Percentiles rank a stretch among this genome's conserved stretches.
Evolutionary conservation across 345 rosid genomes (phyloP).

Genomic region (Gossypium rotundifolium): DNA sequence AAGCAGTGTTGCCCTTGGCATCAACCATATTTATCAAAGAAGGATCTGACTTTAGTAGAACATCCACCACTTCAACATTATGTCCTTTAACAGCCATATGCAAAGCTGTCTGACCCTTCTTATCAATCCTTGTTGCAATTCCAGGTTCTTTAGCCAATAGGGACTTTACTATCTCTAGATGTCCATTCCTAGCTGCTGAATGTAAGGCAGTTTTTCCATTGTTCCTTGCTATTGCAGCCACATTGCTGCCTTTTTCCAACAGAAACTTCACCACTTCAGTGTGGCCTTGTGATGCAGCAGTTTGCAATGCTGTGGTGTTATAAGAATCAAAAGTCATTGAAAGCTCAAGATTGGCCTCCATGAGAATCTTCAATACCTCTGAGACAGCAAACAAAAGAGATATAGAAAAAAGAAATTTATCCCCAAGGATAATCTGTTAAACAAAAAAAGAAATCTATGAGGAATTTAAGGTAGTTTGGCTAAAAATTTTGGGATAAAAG

Average conservation of each 20-base stretch:
- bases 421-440: background rate
- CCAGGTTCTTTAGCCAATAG: constrained; percentile 51
- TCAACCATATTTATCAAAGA: constrained; percentile 60
- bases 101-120: constrained; percentile 83
- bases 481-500: too few relatives aligned
- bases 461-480: too few relatives aligned
- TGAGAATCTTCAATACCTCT: constrained; percentile 61
- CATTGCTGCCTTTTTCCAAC: constrained; percentile 49
- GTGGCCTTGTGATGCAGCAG: constrained; percentile 86
- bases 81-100: constrained; percentile 97
- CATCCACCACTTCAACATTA: constrained; percentile 48
- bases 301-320: constrained; percentile 73
- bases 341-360: constrained; percentile 60
- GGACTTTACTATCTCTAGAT: constrained; percentile 62
- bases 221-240: constrained; percentile 55
- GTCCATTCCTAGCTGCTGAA: constrained; percentile 85
- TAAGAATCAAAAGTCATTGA: constrained; percentile 66
- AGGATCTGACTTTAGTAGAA: constrained; percentile 40
- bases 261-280: constrained; percentile 54
- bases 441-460: too few relatives aligned
- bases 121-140: constrained; percentile 48
- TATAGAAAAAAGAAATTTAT: background rate
- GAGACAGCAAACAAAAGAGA: constrained; percentile 12
- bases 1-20: constrained; percentile 69
- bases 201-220: constrained; percentile 83